Percentiles rank a stretch among this genome's conserved stretches.
Conservation (phyloP, 2,329 filamentous ascomycete genomes). For the Fusarium scirpi region DNA sequence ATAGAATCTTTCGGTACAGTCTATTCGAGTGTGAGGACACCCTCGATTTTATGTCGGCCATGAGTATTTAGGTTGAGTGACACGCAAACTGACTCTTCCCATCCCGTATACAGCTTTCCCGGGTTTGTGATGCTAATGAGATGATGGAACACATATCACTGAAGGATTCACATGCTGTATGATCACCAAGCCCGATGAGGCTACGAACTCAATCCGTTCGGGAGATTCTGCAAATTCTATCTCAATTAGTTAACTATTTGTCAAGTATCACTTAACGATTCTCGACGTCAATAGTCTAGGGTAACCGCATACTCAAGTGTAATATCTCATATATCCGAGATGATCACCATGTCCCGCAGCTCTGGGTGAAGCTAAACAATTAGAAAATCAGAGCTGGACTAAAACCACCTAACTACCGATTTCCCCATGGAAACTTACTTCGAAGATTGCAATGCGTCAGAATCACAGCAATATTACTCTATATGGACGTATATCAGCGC, state of each 20-base stretch:
- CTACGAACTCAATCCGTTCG: no score
- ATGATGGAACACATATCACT: not conserved
- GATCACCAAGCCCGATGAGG: not conserved
- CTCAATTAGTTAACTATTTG: not conserved
- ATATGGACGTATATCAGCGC: slow-evolving; percentile 7
- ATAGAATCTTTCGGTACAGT: not conserved
- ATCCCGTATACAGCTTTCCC: not conserved
- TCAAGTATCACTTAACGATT: not conserved
- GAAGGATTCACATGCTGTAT: not conserved
- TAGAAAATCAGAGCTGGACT: not conserved
- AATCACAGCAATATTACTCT: slow-evolving; percentile 18
- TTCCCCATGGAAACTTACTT: not conserved
- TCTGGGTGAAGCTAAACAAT: not conserved
- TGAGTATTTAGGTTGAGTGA: not conserved
- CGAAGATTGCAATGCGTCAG: slow-evolving; percentile 20
- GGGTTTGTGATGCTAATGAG: not conserved
- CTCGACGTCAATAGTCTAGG: not conserved
- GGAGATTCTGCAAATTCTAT: not conserved
- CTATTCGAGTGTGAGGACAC: not conserved
- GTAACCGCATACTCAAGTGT: not conserved
- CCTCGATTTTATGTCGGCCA: not conserved
- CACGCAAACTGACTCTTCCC: not conserved
- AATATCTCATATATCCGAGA: not conserved
- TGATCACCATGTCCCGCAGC: not conserved
- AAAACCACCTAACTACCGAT: not conserved